Evolutionary conservation across 768 basidiomycete genomes (phyloP), one percentile per base, ranked within the genome.

Genomic region (Lactarius sp.): DNA sequence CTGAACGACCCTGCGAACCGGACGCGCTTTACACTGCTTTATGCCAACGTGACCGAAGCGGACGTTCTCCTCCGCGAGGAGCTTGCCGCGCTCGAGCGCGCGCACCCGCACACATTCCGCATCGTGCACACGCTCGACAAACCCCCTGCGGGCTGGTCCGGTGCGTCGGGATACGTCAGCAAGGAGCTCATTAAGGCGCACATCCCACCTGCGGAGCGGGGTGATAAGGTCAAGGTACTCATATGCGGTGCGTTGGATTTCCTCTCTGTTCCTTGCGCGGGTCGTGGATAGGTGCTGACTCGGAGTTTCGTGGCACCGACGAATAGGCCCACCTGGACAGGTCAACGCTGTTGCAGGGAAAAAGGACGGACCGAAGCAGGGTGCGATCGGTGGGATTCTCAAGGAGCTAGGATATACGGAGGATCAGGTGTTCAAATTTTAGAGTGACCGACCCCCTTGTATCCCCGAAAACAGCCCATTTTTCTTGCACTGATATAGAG

Each of bases 351-450:
- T 98, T 62, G 85, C 91, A 56, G 97, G 97, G 18, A 85, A 88
- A 74, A 98, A 98, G 78, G 87, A 84, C 4, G 92, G 92, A 14
- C 84, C 81, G 79, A 85, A 90, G 75, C 94, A 98, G 75, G 95
- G 95, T 31, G 83, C 84, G 64, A 71, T 97, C 20, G 81, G 80
- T 18, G 94, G 95, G 50, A 76, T 88, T 18, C 80, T 98, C 53
- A 92, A 91, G 75, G 88, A 94, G 68, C 86, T 79, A 6, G 94
- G 92, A 42, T 99, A 96, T 73, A 86, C 79, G 8, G 80, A 84
- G 66, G 88, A 92, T 18, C 94, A 98, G 81, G 94, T 94, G 49
- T 65, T 70, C 68, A 64, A 70, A 60, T 64, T 66, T 42, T 69
- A 60, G 39, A 60, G 3, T 20, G 39, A 14, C 16, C n/a, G 49